Conservation (phyloP, 2,329 filamentous ascomycete species). For the Uncinocarpus reesii region DNA sequence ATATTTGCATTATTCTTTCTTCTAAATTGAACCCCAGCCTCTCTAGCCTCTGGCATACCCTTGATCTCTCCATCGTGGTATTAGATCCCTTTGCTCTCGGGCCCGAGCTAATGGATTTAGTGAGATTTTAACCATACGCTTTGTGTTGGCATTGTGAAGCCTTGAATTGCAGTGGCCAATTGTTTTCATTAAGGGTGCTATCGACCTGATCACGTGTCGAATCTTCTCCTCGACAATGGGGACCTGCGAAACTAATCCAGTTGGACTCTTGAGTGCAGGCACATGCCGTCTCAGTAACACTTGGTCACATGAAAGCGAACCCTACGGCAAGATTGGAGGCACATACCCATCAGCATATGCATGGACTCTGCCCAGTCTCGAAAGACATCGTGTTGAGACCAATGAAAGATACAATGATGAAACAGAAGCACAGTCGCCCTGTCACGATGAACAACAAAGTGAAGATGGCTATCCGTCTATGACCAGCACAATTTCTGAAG, state of each 20-base stretch:
- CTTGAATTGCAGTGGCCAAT: too few relatives aligned
- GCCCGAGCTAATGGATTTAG: too few relatives aligned
- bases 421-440: neutral
- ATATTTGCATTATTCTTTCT: too few relatives aligned
- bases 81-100: too few relatives aligned
- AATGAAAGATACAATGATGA: neutral
- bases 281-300: neutral
- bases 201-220: too few relatives aligned
- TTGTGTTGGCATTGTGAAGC: too few relatives aligned
- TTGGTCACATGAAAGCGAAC: neutral
- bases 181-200: too few relatives aligned
- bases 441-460: slow-evolving; percentile 19
- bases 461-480: slow-evolving; percentile 24
- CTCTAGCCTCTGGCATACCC: too few relatives aligned
- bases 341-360: neutral
- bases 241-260: neutral
- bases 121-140: too few relatives aligned
- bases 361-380: neutral
- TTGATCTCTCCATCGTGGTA: too few relatives aligned
- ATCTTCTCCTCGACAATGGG: too few relatives aligned
- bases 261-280: neutral
- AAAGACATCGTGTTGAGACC: neutral
- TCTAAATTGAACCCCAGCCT: too few relatives aligned
- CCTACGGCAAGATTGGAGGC: neutral
- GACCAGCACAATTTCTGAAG: slow-evolving; percentile 16